phyloP scores from a whole-genome alignment of 2,329 filamentous ascomycete species.

The Colletotrichum cuscutae region DNA sequence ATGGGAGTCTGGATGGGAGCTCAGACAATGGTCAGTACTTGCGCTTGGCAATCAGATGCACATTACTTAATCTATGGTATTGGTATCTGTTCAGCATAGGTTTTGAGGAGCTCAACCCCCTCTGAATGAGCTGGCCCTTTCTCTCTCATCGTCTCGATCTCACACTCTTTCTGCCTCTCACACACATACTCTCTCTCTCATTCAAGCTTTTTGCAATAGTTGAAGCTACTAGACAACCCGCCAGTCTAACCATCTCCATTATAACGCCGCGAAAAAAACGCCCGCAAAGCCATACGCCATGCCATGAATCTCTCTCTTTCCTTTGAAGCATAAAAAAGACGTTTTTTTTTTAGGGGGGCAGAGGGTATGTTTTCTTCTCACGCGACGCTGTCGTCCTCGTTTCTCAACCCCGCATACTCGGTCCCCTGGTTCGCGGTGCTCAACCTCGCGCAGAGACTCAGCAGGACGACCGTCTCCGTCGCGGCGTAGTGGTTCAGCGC shows the following conservation, averaged over 20 bases:
- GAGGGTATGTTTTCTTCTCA: background rate
- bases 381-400: constrained; percentile 61
- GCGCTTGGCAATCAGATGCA: too few relatives aligned
- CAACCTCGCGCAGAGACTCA: constrained; percentile 86
- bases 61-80: background rate
- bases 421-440: constrained; percentile 85
- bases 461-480: constrained; percentile 93
- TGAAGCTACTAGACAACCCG: background rate
- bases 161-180: background rate
- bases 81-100: background rate
- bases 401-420: constrained; percentile 68
- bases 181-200: background rate
- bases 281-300: background rate
- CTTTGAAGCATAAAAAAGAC: background rate
- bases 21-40: background rate
- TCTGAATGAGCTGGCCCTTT: background rate
- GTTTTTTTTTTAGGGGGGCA: background rate
- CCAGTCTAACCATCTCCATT: background rate
- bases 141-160: too few relatives aligned
- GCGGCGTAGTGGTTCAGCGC: constrained; percentile 97
- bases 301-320: background rate
- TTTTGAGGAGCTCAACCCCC: background rate
- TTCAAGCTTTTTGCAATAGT: background rate
- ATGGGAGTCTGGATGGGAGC: background rate
- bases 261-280: constrained; percentile 13